These are phyloP conservation scores for Nitzschia sp. DNA, from an alignment of 108 stramenopile species.

Conservation along the genomic window DNA sequence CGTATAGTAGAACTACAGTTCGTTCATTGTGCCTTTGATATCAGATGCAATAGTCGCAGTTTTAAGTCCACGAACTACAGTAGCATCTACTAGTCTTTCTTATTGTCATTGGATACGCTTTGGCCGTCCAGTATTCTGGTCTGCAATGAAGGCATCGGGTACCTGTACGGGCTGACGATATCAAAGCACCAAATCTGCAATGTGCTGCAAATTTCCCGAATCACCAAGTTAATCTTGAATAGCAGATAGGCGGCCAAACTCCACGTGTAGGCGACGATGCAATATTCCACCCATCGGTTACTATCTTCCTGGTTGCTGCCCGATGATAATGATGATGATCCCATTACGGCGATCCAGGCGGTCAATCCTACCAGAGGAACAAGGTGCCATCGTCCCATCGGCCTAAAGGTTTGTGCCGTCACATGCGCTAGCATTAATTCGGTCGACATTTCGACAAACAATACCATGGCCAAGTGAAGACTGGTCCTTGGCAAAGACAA, in stretches of 20 bases:
- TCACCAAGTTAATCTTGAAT: slow-evolving; percentile 53
- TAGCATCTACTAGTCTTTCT: too few species aligned
- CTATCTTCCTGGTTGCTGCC: slow-evolving; percentile 1
- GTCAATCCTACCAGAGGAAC: slow-evolving; percentile 60
- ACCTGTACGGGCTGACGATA: slow-evolving; percentile 46
- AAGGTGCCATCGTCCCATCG: slow-evolving; percentile 47
- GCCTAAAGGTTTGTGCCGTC: slow-evolving; percentile 48
- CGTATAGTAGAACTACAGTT: too few species aligned
- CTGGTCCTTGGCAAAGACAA: slow-evolving; percentile 55
- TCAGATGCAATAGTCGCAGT: too few species aligned
- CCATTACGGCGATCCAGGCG: slow-evolving; percentile 11
- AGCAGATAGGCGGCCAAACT: slow-evolving; percentile 54
- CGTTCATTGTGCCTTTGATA: too few species aligned
- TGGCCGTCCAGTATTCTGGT: too few species aligned
- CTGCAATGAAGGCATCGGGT: too few species aligned
- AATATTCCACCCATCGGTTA: slow-evolving; percentile 26
- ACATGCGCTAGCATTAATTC: slow-evolving; percentile 86
- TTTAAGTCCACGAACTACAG: too few species aligned
- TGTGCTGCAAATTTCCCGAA: slow-evolving; percentile 74
- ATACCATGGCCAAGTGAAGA: slow-evolving; percentile 55
- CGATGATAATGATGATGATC: too few species aligned
- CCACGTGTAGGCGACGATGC: slow-evolving; percentile 49
- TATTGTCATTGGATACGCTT: too few species aligned
- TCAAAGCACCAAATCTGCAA: slow-evolving; percentile 89
- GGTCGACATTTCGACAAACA: slow-evolving; percentile 84